A percentile compares a stretch with the other conserved stretches of the same genome.
Conservation (phyloP, 2,329 filamentous ascomycete species). For the Aspergillus carbonarius region DNA sequence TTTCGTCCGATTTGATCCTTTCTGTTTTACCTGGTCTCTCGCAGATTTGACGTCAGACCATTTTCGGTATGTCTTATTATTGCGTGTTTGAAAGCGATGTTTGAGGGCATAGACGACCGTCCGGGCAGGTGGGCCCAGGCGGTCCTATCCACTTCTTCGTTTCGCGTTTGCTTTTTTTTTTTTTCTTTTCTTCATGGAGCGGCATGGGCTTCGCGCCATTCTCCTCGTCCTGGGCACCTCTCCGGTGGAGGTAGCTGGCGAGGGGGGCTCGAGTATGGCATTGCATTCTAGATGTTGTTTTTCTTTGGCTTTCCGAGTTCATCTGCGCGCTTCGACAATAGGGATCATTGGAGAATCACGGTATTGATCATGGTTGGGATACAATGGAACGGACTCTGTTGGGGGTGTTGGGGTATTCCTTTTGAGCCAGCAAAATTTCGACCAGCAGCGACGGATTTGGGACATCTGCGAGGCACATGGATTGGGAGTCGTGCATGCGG, state of each 20-base stretch:
- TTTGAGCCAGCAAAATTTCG: constrained; percentile 32
- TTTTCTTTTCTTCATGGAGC: constrained; percentile 5
- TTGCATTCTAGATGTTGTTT: constrained; percentile 30
- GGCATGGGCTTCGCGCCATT: constrained; percentile 14
- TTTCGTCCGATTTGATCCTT: constrained; percentile 31
- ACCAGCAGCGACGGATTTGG: constrained; percentile 25
- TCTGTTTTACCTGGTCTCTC: constrained; percentile 19
- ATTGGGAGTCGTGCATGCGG: constrained; percentile 33
- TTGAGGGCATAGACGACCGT: constrained; percentile 25
- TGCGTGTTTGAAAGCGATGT: constrained; percentile 26
- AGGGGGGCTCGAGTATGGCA: constrained; percentile 18
- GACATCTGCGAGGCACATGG: constrained; percentile 25
- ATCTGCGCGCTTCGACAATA: constrained; percentile 36
- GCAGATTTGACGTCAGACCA: constrained; percentile 20
- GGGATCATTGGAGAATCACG: constrained; percentile 41
- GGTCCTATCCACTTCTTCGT: constrained; percentile 14
- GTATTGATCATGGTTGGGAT: constrained; percentile 42
- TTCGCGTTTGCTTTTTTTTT: constrained; percentile 1
- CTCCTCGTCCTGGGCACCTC: constrained; percentile 10
- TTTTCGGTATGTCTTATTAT: constrained; percentile 27
- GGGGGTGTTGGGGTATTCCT: constrained; percentile 43
- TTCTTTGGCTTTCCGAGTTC: constrained; percentile 22
- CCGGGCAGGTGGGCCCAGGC: constrained; percentile 19
- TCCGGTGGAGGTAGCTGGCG: background rate
- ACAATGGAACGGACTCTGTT: constrained; percentile 39